A percentile compares a stretch with the other conserved stretches of the same genome.
phyloP scores from a whole-genome alignment of 1,284 basidiomycete species.

The Phenoliferia sp. region DNA sequence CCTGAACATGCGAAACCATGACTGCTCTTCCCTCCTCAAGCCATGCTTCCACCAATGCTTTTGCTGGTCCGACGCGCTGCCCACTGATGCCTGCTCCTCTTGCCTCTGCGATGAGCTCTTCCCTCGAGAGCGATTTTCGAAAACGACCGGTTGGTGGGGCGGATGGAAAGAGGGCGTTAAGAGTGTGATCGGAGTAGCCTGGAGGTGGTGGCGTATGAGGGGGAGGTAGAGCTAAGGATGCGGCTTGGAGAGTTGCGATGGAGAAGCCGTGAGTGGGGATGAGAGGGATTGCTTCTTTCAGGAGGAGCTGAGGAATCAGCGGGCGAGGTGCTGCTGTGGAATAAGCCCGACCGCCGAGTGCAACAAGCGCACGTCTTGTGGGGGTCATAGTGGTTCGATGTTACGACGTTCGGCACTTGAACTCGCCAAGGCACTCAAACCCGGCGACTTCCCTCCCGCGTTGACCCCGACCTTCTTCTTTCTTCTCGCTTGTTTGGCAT shows the following conservation, averaged over 20 bases:
- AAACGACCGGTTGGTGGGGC: conserved; percentile 12
- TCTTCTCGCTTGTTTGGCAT: background rate
- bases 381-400: background rate
- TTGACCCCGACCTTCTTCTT: background rate
- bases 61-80: conserved; percentile 22
- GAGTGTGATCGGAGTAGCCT: conserved; percentile 4
- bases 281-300: conserved; percentile 21
- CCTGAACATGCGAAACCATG: conserved; percentile 10
- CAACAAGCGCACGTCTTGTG: background rate
- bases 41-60: conserved; percentile 25
- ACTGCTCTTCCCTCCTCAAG: conserved; percentile 10
- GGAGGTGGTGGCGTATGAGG: background rate
- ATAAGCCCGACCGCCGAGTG: background rate
- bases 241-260: conserved; percentile 9
- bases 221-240: conserved; percentile 3
- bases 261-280: conserved; percentile 22
- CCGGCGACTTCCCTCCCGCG: background rate
- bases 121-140: conserved; percentile 10
- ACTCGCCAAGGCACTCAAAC: background rate
- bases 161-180: conserved; percentile 27
- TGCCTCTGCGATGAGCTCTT: conserved; percentile 21
- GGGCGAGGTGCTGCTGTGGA: background rate
- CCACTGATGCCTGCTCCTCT: background rate
- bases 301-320: conserved; percentile 10
- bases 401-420: background rate